Evolutionary conservation across 495 filamentous ascomycete species (phyloP).

Genomic region (Hypoxylon lienhwacheense): DNA sequence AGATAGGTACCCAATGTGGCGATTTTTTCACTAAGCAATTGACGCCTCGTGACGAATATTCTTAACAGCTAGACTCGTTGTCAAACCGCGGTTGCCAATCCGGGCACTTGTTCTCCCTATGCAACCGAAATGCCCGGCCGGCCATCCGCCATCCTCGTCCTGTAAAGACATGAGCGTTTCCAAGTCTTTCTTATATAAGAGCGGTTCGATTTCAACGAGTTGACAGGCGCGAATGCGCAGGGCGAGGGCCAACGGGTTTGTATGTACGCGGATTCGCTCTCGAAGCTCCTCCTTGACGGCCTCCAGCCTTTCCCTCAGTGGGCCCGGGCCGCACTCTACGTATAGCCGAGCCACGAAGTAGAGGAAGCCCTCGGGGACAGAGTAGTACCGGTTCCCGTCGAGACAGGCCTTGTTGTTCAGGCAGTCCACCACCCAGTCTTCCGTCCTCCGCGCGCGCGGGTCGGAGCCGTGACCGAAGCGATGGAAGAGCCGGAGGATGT

Average conservation of each 20-base stretch:
- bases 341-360: slow-evolving; percentile 25
- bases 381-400: slow-evolving; percentile 24
- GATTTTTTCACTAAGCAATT: too few relatives aligned
- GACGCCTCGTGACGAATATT: too few relatives aligned
- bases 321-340: slow-evolving; percentile 1
- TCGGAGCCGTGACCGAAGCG: slow-evolving; percentile 21
- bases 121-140: slow-evolving; percentile 18
- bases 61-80: slow-evolving; percentile 15
- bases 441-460: slow-evolving; percentile 3
- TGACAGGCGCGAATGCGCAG: slow-evolving; percentile 17
- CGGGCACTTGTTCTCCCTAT: not conserved
- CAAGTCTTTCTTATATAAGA: slow-evolving; percentile 4
- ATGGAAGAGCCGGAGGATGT: slow-evolving; percentile 30
- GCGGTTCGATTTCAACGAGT: not conserved
- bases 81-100: slow-evolving; percentile 21
- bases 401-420: slow-evolving; percentile 16
- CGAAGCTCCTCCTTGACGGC: not conserved
- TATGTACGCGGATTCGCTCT: slow-evolving; percentile 1
- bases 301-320: not conserved
- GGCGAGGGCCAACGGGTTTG: slow-evolving; percentile 13
- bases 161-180: slow-evolving; percentile 1
- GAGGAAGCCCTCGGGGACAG: slow-evolving; percentile 22
- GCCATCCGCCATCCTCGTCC: slow-evolving; percentile 18
- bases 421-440: slow-evolving; percentile 21
- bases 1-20: too few relatives aligned